Conservation (phyloP, 306 rosid genomes). For the Cicer chorassanicum region DNA sequence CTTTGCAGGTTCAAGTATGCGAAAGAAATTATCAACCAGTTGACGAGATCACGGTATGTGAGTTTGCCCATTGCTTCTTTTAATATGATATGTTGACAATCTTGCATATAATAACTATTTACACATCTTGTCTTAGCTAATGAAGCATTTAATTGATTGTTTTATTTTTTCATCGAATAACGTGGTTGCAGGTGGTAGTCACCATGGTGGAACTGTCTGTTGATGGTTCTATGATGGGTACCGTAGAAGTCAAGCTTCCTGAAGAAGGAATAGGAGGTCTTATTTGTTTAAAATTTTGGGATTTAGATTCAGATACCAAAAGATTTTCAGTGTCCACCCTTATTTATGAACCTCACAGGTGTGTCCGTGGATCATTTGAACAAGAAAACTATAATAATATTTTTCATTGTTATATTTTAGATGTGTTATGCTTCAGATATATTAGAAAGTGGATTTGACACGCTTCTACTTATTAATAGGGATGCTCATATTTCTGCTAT, state of each 20-base stretch:
- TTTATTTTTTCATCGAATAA: slow-evolving; percentile 42
- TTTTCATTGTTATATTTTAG: neutral
- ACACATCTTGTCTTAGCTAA: neutral
- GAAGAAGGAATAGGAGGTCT: slow-evolving; percentile 90
- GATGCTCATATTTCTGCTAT: slow-evolving; percentile 81
- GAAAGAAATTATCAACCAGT: slow-evolving; percentile 98
- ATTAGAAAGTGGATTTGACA: slow-evolving; percentile 27
- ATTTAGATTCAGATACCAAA: slow-evolving; percentile 63
- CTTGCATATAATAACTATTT: slow-evolving; percentile 6
- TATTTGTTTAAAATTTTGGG: slow-evolving; percentile 90
- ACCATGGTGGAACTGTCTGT: slow-evolving; percentile 68
- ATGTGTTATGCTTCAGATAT: slow-evolving; percentile 17
- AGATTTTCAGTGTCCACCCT: slow-evolving; percentile 74
- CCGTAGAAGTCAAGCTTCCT: slow-evolving; percentile 80
- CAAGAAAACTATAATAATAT: neutral
- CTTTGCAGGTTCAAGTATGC: slow-evolving; percentile 84
- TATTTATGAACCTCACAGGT: slow-evolving; percentile 97
- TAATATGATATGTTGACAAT: slow-evolving; percentile 17
- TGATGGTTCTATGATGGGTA: slow-evolving; percentile 90
- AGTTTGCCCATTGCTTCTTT: slow-evolving; percentile 37
- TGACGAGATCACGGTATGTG: slow-evolving; percentile 87
- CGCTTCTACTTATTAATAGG: slow-evolving; percentile 53
- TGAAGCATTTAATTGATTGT: slow-evolving; percentile 1
- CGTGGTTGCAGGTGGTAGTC: slow-evolving; percentile 66
- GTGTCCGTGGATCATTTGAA: slow-evolving; percentile 37